phyloP scores from a whole-genome alignment of 768 basidiomycete species.

The Rhodotorula diobovata region DNA sequence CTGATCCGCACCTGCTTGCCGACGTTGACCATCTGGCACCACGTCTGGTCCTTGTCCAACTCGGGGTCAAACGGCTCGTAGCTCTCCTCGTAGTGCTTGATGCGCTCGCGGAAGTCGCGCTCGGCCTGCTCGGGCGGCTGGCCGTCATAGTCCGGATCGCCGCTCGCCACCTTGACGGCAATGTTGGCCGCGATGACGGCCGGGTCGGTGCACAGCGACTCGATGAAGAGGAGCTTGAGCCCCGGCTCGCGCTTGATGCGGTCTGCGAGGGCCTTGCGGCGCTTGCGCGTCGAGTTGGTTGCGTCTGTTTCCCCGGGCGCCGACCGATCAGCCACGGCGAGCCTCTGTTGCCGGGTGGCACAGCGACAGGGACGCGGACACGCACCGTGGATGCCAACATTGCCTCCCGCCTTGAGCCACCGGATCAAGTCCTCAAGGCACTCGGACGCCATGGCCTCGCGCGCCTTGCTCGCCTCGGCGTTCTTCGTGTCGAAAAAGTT shows the following conservation, averaged over 20 bases:
- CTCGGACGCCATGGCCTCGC: constrained; percentile 81
- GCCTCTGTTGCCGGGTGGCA: too few relatives aligned
- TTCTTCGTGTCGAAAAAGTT: constrained; percentile 86
- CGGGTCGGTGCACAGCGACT: constrained; percentile 91
- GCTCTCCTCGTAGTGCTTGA: constrained; percentile 85
- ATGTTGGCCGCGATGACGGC: constrained; percentile 91
- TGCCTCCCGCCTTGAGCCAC: constrained; percentile 89
- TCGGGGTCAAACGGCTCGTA: constrained; percentile 72
- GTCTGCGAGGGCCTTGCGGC: constrained; percentile 72
- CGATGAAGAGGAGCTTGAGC: constrained; percentile 83
- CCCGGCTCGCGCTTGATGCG: constrained; percentile 82
- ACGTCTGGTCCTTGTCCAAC: constrained; percentile 81
- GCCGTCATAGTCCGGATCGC: constrained; percentile 96
- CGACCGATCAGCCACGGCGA: not conserved
- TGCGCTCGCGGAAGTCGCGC: constrained; percentile 82
- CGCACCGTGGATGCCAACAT: constrained; percentile 93
- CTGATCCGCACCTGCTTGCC: constrained; percentile 67
- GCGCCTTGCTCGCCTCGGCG: constrained; percentile 63
- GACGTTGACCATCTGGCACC: constrained; percentile 86
- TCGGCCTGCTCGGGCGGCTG: constrained; percentile 78
- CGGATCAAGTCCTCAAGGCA: constrained; percentile 89
- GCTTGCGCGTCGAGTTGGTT: constrained; percentile 58
- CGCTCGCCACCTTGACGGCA: constrained; percentile 88
- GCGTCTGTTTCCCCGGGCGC: constrained; percentile 69
- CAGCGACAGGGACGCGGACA: not conserved